Base-by-base conservation (phyloP, 768 basidiomycete genomes). In the Amanita polypyramis region DNA sequence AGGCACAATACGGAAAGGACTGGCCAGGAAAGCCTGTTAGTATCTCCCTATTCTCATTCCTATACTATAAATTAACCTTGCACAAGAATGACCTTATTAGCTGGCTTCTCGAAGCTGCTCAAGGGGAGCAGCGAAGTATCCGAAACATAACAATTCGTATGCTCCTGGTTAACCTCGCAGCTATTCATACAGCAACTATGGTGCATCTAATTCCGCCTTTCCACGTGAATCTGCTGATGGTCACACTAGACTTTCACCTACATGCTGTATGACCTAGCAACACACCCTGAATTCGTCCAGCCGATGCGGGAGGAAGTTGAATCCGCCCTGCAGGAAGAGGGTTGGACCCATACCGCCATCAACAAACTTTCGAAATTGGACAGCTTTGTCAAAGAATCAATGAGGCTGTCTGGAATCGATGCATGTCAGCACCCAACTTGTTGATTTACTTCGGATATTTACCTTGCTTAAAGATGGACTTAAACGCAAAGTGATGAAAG, bases 241-340 rank as follows among this genome's bases (percentile, higher is more conserved):
- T 49, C 9, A 34, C 5, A 39, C n/a, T 30, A 73, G 70, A 65
- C 61, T 5, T 63, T 72, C n/a, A 65, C 61, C 1, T 59, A 65
- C 12, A 63, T 67, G 0, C 45, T 73, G 1, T 68, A 61, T 41
- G 55, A 70, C 17, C 56, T 76, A 4, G 67, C 68, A 12, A 55
- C 62, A 1, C 47, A 60, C 21, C 66, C 70, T 1, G 53, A 64
- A 9, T 64, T 65, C 39, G 47, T 62, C 2, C 48, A 56, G 8
- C 57, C 62, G 3, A 40, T 77, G 5, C 64, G 74, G 0, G 65
- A 70, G 43, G 76, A 79, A 55, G 60, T 74, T 3, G 68, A 70
- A 30, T 43, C 53, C 0, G 64, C 69, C 3, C 43, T 72, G 12
- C 47, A 50, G 4, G 56, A 59, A 4, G 62, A 71, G 20, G 71